These are phyloP conservation scores for Tubosaeta sp. DNA, from an alignment of 768 basidiomycete genomes.

Conservation along the genomic window DNA sequence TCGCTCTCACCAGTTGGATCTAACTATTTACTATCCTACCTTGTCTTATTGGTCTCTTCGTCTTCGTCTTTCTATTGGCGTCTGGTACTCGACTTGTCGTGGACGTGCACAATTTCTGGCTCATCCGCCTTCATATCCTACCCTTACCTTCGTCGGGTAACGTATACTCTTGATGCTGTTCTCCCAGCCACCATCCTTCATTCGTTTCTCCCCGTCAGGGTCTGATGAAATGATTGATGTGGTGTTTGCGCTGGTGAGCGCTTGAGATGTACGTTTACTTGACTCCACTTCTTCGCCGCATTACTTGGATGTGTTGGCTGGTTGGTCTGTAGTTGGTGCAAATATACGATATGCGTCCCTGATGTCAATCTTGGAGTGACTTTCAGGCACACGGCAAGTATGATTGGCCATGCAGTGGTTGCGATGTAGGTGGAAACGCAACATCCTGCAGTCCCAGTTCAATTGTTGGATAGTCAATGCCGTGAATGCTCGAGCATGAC, in stretches of 20 bases:
- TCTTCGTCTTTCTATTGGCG: constrained; percentile 2
- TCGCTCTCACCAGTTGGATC: constrained; percentile 12
- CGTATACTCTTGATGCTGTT: constrained; percentile 21
- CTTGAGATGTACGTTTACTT: constrained; percentile 22
- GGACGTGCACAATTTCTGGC: constrained; percentile 1
- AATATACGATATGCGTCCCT: constrained; percentile 6
- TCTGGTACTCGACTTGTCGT: background rate
- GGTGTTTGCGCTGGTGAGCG: constrained; percentile 43
- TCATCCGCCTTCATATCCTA: background rate
- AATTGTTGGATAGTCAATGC: no score
- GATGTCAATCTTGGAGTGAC: constrained; percentile 6
- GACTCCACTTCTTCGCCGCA: no score
- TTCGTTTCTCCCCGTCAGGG: constrained; percentile 46
- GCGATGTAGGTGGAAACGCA: background rate
- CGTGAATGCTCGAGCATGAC: no score
- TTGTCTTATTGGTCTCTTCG: constrained; percentile 19
- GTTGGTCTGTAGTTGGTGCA: constrained; percentile 12
- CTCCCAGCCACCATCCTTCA: constrained; percentile 14
- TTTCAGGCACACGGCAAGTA: background rate
- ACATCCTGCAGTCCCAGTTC: no score
- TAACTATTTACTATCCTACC: constrained; percentile 28
- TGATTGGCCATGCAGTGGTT: background rate
- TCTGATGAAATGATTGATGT: constrained; percentile 39
- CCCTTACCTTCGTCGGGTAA: constrained; percentile 1
- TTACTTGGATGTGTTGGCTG: constrained; percentile 8